Percentiles rank a stretch among this genome's conserved stretches.
Evolutionary conservation across 805 yeast genomes (phyloP).

Genomic region (Starmera caribaea): DNA sequence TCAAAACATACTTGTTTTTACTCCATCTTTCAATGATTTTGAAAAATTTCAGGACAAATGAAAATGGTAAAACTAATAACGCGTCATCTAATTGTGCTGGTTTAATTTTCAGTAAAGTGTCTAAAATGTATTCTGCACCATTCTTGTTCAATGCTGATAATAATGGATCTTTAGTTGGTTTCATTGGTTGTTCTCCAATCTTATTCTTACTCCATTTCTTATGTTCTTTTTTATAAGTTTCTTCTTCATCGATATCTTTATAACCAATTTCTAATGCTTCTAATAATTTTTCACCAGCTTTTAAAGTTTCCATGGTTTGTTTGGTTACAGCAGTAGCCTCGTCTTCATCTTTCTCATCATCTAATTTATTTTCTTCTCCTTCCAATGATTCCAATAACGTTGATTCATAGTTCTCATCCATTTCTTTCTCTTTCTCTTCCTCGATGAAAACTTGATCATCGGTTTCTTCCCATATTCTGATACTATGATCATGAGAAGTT

Average conservation of each 20-base stretch:
- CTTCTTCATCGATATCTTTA: constrained; percentile 52
- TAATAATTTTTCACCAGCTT: constrained; percentile 87
- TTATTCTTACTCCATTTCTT: constrained; percentile 32
- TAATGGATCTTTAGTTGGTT: constrained; percentile 63
- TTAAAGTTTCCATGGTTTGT: constrained; percentile 84
- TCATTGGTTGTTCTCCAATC: constrained; percentile 38
- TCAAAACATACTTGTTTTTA: constrained; percentile 32
- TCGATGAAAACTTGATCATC: constrained; percentile 94
- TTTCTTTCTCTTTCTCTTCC: constrained; percentile 92
- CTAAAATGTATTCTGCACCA: constrained; percentile 75
- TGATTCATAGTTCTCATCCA: constrained; percentile 87
- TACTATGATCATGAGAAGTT: constrained; percentile 87
- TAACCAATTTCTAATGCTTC: constrained; percentile 84
- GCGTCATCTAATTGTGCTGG: constrained; percentile 91
- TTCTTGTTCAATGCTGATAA: constrained; percentile 58
- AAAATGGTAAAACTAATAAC: constrained; percentile 80
- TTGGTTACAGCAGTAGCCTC: constrained; percentile 60
- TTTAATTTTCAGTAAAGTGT: constrained; percentile 57
- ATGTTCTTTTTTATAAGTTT: constrained; percentile 38
- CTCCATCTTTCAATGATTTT: constrained; percentile 74
- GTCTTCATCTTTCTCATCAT: constrained; percentile 31
- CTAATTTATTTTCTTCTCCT: constrained; percentile 31
- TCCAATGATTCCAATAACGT: constrained; percentile 68
- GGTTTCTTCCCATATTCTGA: constrained; percentile 88
- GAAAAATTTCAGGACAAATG: constrained; percentile 63